A percentile compares a stretch with the other conserved stretches of the same genome.
phyloP scores from a whole-genome alignment of 768 basidiomycete species.

The Boletales sp. region DNA sequence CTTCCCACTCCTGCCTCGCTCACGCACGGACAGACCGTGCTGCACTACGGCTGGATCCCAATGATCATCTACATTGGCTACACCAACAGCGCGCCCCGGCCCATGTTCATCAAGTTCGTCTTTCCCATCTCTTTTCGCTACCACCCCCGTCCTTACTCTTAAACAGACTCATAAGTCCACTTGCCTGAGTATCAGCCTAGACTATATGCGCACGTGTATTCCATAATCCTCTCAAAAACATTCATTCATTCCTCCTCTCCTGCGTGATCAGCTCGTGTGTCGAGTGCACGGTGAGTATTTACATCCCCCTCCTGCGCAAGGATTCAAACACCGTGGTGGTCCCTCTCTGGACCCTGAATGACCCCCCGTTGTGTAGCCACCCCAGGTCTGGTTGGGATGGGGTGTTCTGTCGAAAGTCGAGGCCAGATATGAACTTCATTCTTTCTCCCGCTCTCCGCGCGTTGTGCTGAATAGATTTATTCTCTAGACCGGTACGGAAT shows the following conservation, averaged over 20 bases:
- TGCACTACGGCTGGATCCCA: constrained; percentile 97
- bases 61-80: constrained; percentile 95
- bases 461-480: constrained; percentile 3
- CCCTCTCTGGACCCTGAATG: constrained; percentile 27
- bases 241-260: background rate
- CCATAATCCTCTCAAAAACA: constrained; percentile 24
- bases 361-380: constrained; percentile 44
- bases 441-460: background rate
- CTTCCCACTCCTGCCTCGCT: background rate
- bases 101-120: constrained; percentile 93
- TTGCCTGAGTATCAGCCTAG: constrained; percentile 56
- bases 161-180: constrained; percentile 84
- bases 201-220: constrained; percentile 23
- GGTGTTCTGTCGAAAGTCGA: constrained; percentile 59
- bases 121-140: background rate
- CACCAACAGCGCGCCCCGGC: constrained; percentile 88
- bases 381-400: constrained; percentile 45
- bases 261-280: background rate
- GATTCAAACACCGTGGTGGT: constrained; percentile 76
- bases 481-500: constrained; percentile 3
- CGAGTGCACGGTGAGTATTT: constrained; percentile 27
- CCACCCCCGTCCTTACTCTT: background rate
- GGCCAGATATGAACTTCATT: constrained; percentile 81
- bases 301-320: constrained; percentile 7
- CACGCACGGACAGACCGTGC: constrained; percentile 56